Base-by-base conservation (phyloP, 768 basidiomycete species). In the Zangia roseola region DNA sequence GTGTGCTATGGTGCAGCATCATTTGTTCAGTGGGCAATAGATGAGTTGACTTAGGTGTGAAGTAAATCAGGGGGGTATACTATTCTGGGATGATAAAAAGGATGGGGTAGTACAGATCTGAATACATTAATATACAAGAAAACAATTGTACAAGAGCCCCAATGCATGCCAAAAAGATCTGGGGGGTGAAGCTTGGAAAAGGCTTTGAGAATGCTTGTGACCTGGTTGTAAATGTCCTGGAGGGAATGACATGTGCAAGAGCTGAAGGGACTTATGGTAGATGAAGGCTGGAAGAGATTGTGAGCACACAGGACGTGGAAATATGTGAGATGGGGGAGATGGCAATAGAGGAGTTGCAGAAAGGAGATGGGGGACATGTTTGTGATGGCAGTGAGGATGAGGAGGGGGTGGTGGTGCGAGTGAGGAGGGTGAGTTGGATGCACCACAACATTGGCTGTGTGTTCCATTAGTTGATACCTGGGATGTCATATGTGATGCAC, bases 81-180 rank as follows among this genome's bases (percentile, higher is more conserved):
- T 31, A 31, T 14, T 31, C 31, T 16, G 31, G 31, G 14, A 16
- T 6, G 4, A 31, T 31, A 16, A 31, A 16, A 31, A 13, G 31
- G 31, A 31, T 16, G 30, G 8, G 14, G 14, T 10, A 6, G 16
- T 33, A 47, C 23, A 42, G 24, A 25, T 19, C 48, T 30, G 50
- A 53, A 49, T 62, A 62, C 52, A 48, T 67, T 56, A 69, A 26
- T 62, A 65, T 53, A 63, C 58, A 46, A 67, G 45, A 38, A 63
- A 56, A 26, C 63, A 52, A 44, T 66, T 61, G 21, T 72, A n/a
- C 75, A 74, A 6, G 80, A 82, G 40, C 77, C 74, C 86, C 87
- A 90, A 55, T 84, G 84, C 69, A 89, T 80, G 28, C 88, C 88
- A 40, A 78, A 83, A 24, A 90, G 78, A 62, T 89, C 88, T 58